Evolutionary conservation across 2,329 filamentous ascomycete species (phyloP), one percentile per base, ranked within the genome.

Genomic region (Talaromyces sp.): DNA sequence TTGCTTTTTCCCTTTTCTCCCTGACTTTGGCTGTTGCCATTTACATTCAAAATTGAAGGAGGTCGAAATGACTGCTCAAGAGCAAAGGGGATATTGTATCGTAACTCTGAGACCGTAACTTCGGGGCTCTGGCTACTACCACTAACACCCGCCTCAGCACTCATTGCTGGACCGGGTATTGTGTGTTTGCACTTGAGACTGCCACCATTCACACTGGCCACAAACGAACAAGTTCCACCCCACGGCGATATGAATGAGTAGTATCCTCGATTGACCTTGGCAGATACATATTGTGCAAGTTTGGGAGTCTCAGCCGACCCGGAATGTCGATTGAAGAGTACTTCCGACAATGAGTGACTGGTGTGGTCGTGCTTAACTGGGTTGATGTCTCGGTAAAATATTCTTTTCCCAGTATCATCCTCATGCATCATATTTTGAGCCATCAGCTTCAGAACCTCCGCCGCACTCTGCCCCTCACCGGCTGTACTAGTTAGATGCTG

Each of bases 241-340:
- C 94, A 98, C 0, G 93, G 93, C 49, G 91, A 95, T 22, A 83
- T 80, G 74, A 97, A 97, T 1, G 88, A 85, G 77, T 96, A 96
- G 19, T 84, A 72, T 34, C 75, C 78, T 65, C 76, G 77, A 64
- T 76, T 78, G 49, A 77, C 68, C 65, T 73, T 77, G 31, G 73
- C 54, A 36, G 36, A 65, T 49, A 58, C 61, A 22, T 40, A 45
- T 51, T 64, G 40, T 8, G 61, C 27, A n/a, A 67, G 5, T 58
- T 56, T 63, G 5, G 61, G 34, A 40, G 47, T 54, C 31, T 67
- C 65, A 17, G 40, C 51, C 15, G 59, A 61, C 5, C 58, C 63
- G 17, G 60, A 25, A 34, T 61, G 43, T 43, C 51, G 64, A 27
- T 66, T 56, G 19, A 65, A 65, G 13, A 63, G 49, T 17, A 60